Evolutionary conservation across 768 basidiomycete genomes (phyloP).

Genomic region (Mycena amicta): DNA sequence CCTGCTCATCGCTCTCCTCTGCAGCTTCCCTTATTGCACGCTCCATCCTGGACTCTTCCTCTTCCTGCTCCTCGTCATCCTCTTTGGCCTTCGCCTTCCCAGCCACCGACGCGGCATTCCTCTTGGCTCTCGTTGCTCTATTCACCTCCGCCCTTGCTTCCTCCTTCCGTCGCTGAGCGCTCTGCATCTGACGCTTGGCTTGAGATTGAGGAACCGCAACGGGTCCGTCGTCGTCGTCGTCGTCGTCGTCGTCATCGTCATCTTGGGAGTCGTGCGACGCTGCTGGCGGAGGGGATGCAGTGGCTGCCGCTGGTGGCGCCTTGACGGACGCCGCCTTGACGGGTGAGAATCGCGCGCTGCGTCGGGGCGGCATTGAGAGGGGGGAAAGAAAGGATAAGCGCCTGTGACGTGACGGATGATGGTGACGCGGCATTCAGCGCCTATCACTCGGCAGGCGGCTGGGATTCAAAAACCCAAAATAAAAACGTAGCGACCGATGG

Average conservation of each 20-base stretch:
- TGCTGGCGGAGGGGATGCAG: background rate
- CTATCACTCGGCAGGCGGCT: no score
- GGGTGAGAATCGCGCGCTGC: no score
- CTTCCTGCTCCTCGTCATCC: slow-evolving; percentile 19
- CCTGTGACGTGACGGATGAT: no score
- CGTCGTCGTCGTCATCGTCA: background rate
- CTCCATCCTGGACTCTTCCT: slow-evolving; percentile 37
- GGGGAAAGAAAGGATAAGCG: no score
- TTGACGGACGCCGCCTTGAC: no score
- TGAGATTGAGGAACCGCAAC: slow-evolving; percentile 50
- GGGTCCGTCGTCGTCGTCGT: slow-evolving; percentile 47
- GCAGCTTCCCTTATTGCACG: slow-evolving; percentile 45
- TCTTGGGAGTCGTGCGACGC: background rate
- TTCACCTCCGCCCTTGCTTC: slow-evolving; percentile 52
- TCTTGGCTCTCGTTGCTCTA: slow-evolving; percentile 32
- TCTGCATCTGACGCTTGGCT: slow-evolving; percentile 46
- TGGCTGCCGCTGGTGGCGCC: no score
- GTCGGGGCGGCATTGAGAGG: no score
- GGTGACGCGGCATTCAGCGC: no score
- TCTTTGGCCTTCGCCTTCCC: slow-evolving; percentile 3
- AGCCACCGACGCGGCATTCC: background rate
- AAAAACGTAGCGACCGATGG: no score
- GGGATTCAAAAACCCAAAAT: no score
- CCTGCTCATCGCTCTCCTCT: slow-evolving; percentile 30
- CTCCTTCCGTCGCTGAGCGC: slow-evolving; percentile 44